These are phyloP conservation scores for Massariosphaeria phaeospora DNA, from an alignment of 495 filamentous ascomycete species.

Conservation along the genomic window DNA sequence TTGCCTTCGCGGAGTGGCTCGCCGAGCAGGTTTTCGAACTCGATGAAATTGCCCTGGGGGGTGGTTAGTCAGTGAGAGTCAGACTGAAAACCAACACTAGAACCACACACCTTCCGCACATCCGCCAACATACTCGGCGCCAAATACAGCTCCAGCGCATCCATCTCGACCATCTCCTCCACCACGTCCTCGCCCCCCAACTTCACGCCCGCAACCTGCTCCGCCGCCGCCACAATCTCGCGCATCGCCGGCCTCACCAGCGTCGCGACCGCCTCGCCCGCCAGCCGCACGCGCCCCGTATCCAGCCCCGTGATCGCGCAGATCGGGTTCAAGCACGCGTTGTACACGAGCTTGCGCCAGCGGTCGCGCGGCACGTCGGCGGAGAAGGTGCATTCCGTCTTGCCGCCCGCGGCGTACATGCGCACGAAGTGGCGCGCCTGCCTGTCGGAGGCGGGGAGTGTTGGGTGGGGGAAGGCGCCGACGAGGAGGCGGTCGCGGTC, in stretches of 20 bases:
- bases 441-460: conserved; percentile 2
- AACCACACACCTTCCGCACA: conserved; percentile 39
- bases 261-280: conserved; percentile 25
- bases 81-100: background rate
- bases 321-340: conserved; percentile 37
- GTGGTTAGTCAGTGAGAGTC: conserved; percentile 3
- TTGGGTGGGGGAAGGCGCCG: conserved; percentile 35
- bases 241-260: conserved; percentile 41
- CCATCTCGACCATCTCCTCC: conserved; percentile 38
- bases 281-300: conserved; percentile 38
- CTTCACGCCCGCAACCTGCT: conserved; percentile 35
- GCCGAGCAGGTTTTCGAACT: conserved; percentile 52
- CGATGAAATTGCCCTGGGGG: conserved; percentile 47
- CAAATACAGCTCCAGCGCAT: conserved; percentile 43
- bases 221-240: conserved; percentile 42
- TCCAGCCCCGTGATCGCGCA: conserved; percentile 48
- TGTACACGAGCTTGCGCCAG: conserved; percentile 41
- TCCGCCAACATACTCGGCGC: conserved; percentile 48
- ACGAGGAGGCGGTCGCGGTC: conserved; percentile 34
- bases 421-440: conserved; percentile 34
- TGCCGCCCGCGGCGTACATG: conserved; percentile 35
- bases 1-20: conserved; percentile 50
- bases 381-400: conserved; percentile 27
- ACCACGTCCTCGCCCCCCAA: conserved; percentile 40
- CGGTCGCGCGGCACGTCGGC: conserved; percentile 30